A percentile compares a stretch with the other conserved stretches of the same genome.
Evolutionary conservation across 345 rosid genomes (phyloP).

Genomic region (Trapa bicornis): DNA sequence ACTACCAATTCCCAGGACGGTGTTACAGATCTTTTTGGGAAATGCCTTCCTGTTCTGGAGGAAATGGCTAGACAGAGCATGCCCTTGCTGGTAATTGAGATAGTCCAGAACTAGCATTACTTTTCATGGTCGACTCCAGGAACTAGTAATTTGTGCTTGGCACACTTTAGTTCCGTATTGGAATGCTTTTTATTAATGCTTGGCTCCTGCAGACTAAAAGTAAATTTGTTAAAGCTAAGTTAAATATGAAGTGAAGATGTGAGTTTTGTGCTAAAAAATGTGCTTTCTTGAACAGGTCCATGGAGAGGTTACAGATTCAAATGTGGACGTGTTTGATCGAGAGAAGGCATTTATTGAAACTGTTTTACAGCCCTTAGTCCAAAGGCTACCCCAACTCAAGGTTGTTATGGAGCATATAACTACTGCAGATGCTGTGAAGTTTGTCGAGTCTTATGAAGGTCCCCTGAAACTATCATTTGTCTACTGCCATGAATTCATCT

Average conservation of each 20-base stretch:
- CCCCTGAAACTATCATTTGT: not conserved
- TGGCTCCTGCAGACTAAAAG: not conserved
- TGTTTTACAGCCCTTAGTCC: constrained; percentile 7
- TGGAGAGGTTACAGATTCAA: constrained; percentile 12
- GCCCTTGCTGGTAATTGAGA: constrained; percentile 69
- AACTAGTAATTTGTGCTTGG: not conserved
- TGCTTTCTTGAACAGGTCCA: constrained; percentile 6
- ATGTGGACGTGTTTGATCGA: constrained; percentile 10
- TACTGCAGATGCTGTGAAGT: constrained; percentile 10
- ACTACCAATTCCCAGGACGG: constrained; percentile 96
- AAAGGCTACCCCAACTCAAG: constrained; percentile 10
- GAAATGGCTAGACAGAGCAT: constrained; percentile 74
- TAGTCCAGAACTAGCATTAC: not conserved
- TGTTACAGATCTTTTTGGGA: constrained; percentile 83
- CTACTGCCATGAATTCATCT: not conserved
- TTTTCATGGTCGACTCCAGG: not conserved
- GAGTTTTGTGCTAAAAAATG: not conserved
- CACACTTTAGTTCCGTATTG: not conserved
- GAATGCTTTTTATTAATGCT: not conserved
- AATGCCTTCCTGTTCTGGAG: constrained; percentile 78
- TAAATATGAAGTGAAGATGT: not conserved
- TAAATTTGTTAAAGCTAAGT: not conserved
- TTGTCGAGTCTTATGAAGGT: constrained; percentile 6
- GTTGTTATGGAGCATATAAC: constrained; percentile 11
- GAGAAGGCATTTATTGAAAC: constrained; percentile 11